Evolutionary conservation across 2,329 filamentous ascomycete genomes (phyloP).

Genomic region (Pezicula carpinea): DNA sequence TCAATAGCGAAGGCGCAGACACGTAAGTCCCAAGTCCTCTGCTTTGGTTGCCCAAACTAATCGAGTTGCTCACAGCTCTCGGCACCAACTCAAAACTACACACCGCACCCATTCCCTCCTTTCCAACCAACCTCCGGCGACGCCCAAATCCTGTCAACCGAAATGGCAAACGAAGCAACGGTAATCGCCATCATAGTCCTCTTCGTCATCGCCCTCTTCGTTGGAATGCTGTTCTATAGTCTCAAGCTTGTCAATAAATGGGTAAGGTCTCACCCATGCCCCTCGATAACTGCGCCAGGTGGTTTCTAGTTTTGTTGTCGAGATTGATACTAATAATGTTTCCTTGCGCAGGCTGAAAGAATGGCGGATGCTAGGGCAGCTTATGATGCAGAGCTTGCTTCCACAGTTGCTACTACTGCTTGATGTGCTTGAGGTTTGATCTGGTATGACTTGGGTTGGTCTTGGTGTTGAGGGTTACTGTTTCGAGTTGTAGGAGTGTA

Average conservation of each 20-base stretch:
- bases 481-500: too few relatives aligned
- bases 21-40: too few relatives aligned
- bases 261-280: background rate
- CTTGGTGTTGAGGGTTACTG: background rate
- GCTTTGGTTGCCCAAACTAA: too few relatives aligned
- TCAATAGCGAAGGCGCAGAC: too few relatives aligned
- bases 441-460: background rate
- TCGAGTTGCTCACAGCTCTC: too few relatives aligned
- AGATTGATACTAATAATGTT: background rate
- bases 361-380: conserved; percentile 3
- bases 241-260: conserved; percentile 3
- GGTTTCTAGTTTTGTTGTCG: too few relatives aligned
- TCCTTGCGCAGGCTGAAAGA: background rate
- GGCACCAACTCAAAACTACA: too few relatives aligned
- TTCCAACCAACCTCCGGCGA: too few relatives aligned
- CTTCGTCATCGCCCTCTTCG: background rate
- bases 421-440: background rate
- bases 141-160: background rate
- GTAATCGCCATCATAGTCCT: conserved; percentile 1
- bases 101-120: too few relatives aligned
- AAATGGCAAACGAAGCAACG: background rate
- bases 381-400: conserved; percentile 1
- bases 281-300: too few relatives aligned
- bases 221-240: background rate
- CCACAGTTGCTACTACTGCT: background rate